These are phyloP conservation scores for Neonectria faginata DNA, from an alignment of 2,329 filamentous ascomycete genomes.

Conservation along the genomic window DNA sequence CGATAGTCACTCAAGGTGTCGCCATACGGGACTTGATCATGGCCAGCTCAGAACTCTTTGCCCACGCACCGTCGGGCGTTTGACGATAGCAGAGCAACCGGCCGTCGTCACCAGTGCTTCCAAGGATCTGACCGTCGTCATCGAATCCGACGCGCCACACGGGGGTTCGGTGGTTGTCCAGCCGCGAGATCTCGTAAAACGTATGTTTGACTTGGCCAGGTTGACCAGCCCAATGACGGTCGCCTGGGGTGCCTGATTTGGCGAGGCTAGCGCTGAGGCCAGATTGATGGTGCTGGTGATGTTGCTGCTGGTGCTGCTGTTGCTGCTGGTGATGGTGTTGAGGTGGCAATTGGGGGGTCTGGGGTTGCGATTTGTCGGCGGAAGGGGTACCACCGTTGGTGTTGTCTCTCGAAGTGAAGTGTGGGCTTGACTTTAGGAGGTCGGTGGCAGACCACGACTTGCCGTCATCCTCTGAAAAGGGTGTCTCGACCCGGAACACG, in stretches of 20 bases:
- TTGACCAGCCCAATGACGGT: slow-evolving; percentile 66
- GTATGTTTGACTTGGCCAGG: slow-evolving; percentile 75
- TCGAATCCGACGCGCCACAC: slow-evolving; percentile 83
- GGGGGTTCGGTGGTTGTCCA: slow-evolving; percentile 75
- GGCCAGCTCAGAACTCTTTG: slow-evolving; percentile 69
- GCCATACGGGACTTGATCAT: slow-evolving; percentile 69
- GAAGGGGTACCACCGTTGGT: slow-evolving; percentile 45
- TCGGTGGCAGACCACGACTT: slow-evolving; percentile 63
- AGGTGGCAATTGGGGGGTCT: slow-evolving; percentile 41
- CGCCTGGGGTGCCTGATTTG: slow-evolving; percentile 59
- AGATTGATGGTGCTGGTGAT: slow-evolving; percentile 56
- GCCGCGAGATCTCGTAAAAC: slow-evolving; percentile 71
- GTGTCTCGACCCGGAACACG: slow-evolving; percentile 84
- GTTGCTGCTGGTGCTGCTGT: slow-evolving; percentile 41
- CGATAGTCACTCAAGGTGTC: slow-evolving; percentile 50
- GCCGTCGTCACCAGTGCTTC: slow-evolving; percentile 82
- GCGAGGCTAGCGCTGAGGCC: slow-evolving; percentile 66
- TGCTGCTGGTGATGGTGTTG: slow-evolving; percentile 36
- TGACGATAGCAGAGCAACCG: slow-evolving; percentile 72
- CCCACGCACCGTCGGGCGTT: slow-evolving; percentile 68
- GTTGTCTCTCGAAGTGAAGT: slow-evolving; percentile 41
- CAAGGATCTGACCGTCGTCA: slow-evolving; percentile 76
- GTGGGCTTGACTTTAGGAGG: slow-evolving; percentile 53
- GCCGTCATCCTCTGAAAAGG: slow-evolving; percentile 59
- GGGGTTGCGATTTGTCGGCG: slow-evolving; percentile 35